These are phyloP conservation scores for Populus simonii DNA, from an alignment of 345 rosid genomes.

Conservation along the genomic window DNA sequence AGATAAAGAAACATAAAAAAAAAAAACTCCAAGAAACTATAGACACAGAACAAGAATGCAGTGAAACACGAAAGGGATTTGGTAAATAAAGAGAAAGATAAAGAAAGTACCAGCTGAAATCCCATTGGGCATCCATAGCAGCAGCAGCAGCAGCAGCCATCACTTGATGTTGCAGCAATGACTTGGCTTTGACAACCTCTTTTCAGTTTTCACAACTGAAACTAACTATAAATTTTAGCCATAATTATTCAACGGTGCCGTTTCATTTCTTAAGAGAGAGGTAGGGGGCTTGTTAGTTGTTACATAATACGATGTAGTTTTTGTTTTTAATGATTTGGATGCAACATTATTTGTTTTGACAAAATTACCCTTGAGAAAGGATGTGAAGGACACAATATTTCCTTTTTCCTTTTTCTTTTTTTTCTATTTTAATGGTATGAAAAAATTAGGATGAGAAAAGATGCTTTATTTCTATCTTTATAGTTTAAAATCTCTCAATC, in stretches of 20 bases:
- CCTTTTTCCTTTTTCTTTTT: too few relatives aligned
- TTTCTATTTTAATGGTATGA: too few relatives aligned
- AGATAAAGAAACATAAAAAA: neutral
- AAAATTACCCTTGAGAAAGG: too few relatives aligned
- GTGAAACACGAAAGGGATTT: neutral
- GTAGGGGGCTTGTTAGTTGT: neutral
- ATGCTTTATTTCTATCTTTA: too few relatives aligned
- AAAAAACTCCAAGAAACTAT: too few relatives aligned
- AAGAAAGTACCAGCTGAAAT: slow-evolving; percentile 49
- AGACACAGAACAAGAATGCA: neutral
- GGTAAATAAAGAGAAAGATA: neutral
- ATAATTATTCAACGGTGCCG: neutral
- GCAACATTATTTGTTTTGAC: too few relatives aligned
- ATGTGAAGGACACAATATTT: too few relatives aligned
- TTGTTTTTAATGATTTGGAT: too few relatives aligned
- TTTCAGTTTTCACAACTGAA: neutral
- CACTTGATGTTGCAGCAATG: neutral
- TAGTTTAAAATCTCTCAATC: too few relatives aligned
- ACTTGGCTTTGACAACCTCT: neutral
- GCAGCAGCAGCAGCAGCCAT: slow-evolving; percentile 14
- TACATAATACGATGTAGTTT: too few relatives aligned
- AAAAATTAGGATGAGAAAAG: too few relatives aligned
- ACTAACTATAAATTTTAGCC: neutral
- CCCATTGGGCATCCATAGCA: slow-evolving; percentile 39
- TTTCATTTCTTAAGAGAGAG: neutral